Percentiles rank a stretch among this genome's conserved stretches.
Conservation (phyloP, 23 red algal genomes). For the Gracilaria gracilis region DNA sequence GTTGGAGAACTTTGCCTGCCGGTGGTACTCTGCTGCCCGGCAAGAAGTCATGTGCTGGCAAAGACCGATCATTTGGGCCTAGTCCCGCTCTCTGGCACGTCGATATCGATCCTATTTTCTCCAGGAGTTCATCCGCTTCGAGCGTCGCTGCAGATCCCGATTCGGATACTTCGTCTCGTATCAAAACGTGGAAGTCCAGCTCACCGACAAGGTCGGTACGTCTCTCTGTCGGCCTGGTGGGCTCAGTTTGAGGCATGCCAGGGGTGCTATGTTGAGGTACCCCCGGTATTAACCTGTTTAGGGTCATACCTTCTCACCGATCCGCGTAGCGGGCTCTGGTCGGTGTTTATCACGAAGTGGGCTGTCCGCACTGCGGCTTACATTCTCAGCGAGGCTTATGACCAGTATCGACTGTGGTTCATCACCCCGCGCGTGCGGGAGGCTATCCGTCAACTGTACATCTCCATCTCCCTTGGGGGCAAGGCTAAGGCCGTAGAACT, state of each 20-base stretch:
- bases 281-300: background rate
- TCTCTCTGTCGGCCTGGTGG: background rate
- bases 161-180: background rate
- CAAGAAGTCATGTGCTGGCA: background rate
- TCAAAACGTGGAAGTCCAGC: slow-evolving; percentile 16
- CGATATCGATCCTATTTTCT: too few species aligned
- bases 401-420: too few species aligned
- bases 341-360: background rate
- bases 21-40: too few species aligned
- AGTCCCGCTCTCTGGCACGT: background rate
- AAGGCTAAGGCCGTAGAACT: too few species aligned
- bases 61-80: background rate
- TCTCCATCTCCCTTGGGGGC: too few species aligned
- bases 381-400: too few species aligned
- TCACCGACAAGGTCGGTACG: background rate
- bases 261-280: slow-evolving; percentile 13
- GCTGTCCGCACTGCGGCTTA: too few species aligned
- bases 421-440: too few species aligned
- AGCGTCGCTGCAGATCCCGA: background rate
- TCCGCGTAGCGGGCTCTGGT: background rate
- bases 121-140: too few species aligned
- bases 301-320: slow-evolving; percentile 7
- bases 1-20: background rate
- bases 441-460: too few species aligned
- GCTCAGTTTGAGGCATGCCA: background rate